Conservation (phyloP, 345 rosid species). For the Rhizophora mangle region DNA sequence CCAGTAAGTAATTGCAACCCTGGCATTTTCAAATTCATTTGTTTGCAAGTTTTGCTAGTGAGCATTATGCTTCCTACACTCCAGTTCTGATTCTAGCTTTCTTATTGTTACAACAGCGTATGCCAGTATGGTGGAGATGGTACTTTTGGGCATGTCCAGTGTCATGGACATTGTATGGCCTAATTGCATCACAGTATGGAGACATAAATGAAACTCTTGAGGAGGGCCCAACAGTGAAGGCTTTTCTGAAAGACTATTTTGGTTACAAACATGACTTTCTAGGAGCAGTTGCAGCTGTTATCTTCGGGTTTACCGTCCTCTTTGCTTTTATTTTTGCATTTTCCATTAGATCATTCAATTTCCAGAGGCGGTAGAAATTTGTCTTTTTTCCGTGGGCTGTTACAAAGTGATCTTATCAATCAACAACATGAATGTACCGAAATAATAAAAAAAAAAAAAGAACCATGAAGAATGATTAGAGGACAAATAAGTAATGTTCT, state of each 20-base stretch:
- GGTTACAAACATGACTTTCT: constrained; percentile 25
- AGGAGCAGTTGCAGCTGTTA: constrained; percentile 12
- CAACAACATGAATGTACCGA: no score
- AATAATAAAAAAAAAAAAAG: no score
- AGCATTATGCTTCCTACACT: not conserved
- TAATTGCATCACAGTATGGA: constrained; percentile 18
- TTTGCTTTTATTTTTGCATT: constrained; percentile 20
- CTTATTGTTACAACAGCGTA: constrained; percentile 23
- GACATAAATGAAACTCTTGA: not conserved
- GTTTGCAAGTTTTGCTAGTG: not conserved
- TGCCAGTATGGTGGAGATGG: constrained; percentile 46
- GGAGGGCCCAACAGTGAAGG: not conserved
- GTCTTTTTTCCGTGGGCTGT: no score
- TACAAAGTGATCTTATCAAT: not conserved
- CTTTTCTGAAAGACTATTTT: not conserved
- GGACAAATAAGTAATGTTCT: no score
- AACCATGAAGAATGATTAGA: no score
- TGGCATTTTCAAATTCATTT: not conserved
- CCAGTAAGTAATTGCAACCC: constrained; percentile 36
- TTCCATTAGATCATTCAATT: constrained; percentile 16
- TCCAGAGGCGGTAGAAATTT: constrained; percentile 21
- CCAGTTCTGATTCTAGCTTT: not conserved
- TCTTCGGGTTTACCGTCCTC: constrained; percentile 10
- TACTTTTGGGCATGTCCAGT: constrained; percentile 40
- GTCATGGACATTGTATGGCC: constrained; percentile 33